Conservation (phyloP, 1,284 basidiomycete genomes). For the Coniferiporia weirii region DNA sequence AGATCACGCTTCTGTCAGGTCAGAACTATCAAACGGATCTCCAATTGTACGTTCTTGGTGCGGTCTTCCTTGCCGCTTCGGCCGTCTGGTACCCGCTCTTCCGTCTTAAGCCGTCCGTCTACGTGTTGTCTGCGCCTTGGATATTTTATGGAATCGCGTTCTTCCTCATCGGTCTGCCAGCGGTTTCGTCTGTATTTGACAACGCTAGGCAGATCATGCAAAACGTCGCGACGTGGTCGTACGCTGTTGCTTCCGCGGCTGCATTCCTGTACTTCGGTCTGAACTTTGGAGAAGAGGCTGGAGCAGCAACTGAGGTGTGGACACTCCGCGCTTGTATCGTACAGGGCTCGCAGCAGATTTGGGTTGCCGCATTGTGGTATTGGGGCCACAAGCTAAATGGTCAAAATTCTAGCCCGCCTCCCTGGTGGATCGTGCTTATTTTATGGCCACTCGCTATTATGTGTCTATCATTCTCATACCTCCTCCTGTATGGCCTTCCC, state of each 20-base stretch:
- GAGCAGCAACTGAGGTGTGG: constrained; percentile 91
- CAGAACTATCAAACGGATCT: constrained; percentile 76
- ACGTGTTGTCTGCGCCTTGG: constrained; percentile 83
- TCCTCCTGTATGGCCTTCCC: constrained; percentile 81
- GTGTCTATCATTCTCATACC: constrained; percentile 71
- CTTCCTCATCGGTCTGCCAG: constrained; percentile 84
- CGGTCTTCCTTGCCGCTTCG: constrained; percentile 80
- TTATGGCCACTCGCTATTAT: constrained; percentile 79
- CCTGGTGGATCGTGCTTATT: constrained; percentile 81
- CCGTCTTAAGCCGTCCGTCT: constrained; percentile 82
- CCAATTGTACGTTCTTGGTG: constrained; percentile 86
- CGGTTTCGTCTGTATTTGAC: constrained; percentile 59
- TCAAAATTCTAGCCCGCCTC: constrained; percentile 44
- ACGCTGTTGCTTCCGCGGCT: constrained; percentile 84
- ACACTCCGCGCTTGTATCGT: constrained; percentile 84
- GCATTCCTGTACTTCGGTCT: constrained; percentile 90
- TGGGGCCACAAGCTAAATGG: constrained; percentile 82
- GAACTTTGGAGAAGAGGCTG: constrained; percentile 94
- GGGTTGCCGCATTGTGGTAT: constrained; percentile 92
- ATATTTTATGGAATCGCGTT: constrained; percentile 85
- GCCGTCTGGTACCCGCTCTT: constrained; percentile 89
- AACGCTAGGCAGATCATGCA: constrained; percentile 61
- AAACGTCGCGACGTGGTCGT: constrained; percentile 81
- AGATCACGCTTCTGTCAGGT: constrained; percentile 84
- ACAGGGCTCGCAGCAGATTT: constrained; percentile 89